Evolutionary conservation across 495 filamentous ascomycete species (phyloP).

Genomic region (Penicillium manginii): DNA sequence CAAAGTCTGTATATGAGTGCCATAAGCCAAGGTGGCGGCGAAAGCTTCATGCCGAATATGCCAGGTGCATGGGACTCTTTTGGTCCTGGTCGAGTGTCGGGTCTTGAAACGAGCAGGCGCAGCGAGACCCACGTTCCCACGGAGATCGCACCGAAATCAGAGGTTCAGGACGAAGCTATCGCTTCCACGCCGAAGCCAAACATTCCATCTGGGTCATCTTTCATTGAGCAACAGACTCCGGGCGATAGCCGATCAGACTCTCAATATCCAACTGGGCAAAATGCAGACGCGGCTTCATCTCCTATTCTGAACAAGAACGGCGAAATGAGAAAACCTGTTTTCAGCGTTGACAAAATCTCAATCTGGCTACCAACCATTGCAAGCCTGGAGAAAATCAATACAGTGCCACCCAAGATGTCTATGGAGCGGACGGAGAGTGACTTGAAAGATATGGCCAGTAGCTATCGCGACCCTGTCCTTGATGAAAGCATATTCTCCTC

Average conservation of each 20-base stretch:
- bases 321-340: slow-evolving; percentile 39
- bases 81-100: slow-evolving; percentile 14
- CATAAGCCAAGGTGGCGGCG: slow-evolving; percentile 49
- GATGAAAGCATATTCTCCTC: slow-evolving; percentile 39
- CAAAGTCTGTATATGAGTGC: slow-evolving; percentile 96
- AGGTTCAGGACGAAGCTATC: slow-evolving; percentile 19
- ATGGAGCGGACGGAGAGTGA: slow-evolving; percentile 21
- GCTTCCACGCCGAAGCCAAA: slow-evolving; percentile 36
- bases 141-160: neutral
- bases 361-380: slow-evolving; percentile 40
- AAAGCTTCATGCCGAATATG: slow-evolving; percentile 52
- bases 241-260: slow-evolving; percentile 11
- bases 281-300: slow-evolving; percentile 23
- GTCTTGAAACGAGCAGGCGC: neutral
- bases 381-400: slow-evolving; percentile 11
- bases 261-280: slow-evolving; percentile 21
- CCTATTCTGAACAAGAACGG: slow-evolving; percentile 23
- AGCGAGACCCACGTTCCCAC: neutral
- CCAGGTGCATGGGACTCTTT: slow-evolving; percentile 64
- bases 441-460: slow-evolving; percentile 26
- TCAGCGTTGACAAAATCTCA: slow-evolving; percentile 38
- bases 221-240: slow-evolving; percentile 17
- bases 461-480: slow-evolving; percentile 24
- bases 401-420: slow-evolving; percentile 10
- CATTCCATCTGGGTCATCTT: slow-evolving; percentile 21